Evolutionary conservation across 306 rosid species (phyloP).

Genomic region (Acmispon strigosus): DNA sequence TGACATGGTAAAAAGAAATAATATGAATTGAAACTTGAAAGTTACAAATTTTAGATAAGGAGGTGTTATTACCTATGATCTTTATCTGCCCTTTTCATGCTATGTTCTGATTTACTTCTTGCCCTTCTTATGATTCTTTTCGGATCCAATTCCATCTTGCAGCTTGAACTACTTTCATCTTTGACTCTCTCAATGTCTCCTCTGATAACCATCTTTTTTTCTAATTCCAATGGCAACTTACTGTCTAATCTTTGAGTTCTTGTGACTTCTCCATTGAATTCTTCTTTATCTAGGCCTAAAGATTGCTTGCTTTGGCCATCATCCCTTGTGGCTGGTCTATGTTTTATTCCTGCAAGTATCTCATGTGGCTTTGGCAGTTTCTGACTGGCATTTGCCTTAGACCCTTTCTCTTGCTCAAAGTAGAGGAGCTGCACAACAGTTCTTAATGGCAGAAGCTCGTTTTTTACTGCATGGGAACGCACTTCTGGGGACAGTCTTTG

Average conservation of each 20-base stretch:
- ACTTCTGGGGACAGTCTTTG: conserved; percentile 63
- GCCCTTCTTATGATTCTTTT: conserved; percentile 47
- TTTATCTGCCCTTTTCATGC: conserved; percentile 53
- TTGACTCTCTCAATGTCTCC: conserved; percentile 34
- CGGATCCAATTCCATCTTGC: conserved; percentile 52
- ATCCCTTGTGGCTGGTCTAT: conserved; percentile 33
- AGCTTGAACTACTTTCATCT: conserved; percentile 36
- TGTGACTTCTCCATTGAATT: conserved; percentile 25
- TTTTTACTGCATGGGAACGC: conserved; percentile 70
- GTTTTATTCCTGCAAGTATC: conserved; percentile 43
- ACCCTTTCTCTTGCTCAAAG: conserved; percentile 72
- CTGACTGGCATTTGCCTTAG: conserved; percentile 22
- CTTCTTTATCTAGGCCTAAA: conserved; percentile 30
- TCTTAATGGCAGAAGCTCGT: conserved; percentile 84
- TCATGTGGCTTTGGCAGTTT: conserved; percentile 43
- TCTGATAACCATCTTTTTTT: conserved; percentile 36
- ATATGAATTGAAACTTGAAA: conserved; percentile 18
- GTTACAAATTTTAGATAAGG: conserved; percentile 23
- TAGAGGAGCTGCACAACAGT: conserved; percentile 81
- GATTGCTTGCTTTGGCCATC: conserved; percentile 43
- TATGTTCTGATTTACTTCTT: conserved; percentile 57
- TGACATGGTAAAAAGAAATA: conserved; percentile 20
- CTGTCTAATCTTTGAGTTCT: conserved; percentile 43
- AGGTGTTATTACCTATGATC: too few species aligned
- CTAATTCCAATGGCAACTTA: conserved; percentile 39